Evolutionary conservation across 805 yeast species (phyloP).

Genomic region (Metschnikowia proteae): DNA sequence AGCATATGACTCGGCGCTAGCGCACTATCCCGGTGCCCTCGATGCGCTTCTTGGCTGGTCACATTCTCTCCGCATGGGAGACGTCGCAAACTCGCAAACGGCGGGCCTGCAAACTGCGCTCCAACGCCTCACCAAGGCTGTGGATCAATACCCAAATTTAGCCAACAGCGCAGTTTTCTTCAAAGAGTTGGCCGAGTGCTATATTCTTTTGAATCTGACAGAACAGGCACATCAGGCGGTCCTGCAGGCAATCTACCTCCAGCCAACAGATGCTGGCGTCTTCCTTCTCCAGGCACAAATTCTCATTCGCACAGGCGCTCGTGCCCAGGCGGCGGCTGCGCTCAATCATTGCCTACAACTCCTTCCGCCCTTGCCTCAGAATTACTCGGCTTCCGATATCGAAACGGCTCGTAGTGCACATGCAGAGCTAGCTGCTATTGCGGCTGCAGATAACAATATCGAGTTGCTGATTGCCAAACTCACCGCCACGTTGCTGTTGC

Average conservation of each 20-base stretch:
- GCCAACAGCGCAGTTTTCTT: slow-evolving; percentile 38
- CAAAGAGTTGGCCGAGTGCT: slow-evolving; percentile 52
- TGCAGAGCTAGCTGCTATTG: slow-evolving; percentile 54
- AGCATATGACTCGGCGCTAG: slow-evolving; percentile 42
- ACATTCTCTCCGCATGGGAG: slow-evolving; percentile 38
- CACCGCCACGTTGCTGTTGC: slow-evolving; percentile 47
- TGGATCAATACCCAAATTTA: slow-evolving; percentile 36
- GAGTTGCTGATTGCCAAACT: slow-evolving; percentile 50
- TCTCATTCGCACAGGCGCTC: slow-evolving; percentile 40
- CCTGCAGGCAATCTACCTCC: slow-evolving; percentile 38
- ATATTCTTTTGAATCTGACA: slow-evolving; percentile 41
- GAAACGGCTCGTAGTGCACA: slow-evolving; percentile 50
- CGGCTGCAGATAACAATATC: slow-evolving; percentile 47
- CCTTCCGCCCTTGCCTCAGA: slow-evolving; percentile 31
- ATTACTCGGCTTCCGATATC: slow-evolving; percentile 31
- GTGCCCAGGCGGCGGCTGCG: slow-evolving; percentile 45
- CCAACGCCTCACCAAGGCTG: slow-evolving; percentile 36
- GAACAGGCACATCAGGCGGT: slow-evolving; percentile 52
- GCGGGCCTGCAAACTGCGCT: slow-evolving; percentile 40
- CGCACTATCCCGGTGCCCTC: slow-evolving; percentile 37
- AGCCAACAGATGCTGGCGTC: slow-evolving; percentile 41
- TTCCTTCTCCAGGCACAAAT: slow-evolving; percentile 51
- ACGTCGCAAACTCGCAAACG: slow-evolving; percentile 34
- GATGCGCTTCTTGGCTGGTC: slow-evolving; percentile 43
- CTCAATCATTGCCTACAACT: slow-evolving; percentile 43